Percentiles rank a stretch among this genome's conserved stretches.
These are phyloP conservation scores for Neofusicoccum ribis DNA, from an alignment of 2,329 filamentous ascomycete species.

Conservation along the genomic window DNA sequence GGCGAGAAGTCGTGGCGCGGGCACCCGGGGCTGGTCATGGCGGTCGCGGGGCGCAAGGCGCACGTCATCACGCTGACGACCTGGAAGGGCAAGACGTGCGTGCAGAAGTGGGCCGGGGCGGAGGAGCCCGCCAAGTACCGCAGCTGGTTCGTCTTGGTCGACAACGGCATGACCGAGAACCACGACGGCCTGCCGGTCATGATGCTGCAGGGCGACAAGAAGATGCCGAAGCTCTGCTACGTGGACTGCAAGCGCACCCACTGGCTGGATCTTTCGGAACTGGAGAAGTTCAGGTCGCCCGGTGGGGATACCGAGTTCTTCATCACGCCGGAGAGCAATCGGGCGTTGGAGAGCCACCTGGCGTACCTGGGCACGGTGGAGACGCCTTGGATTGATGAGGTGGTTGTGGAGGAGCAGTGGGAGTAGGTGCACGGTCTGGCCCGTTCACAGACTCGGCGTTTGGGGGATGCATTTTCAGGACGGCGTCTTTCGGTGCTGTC, in stretches of 20 bases:
- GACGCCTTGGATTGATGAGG: background rate
- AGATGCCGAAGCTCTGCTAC: background rate
- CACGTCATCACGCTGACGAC: constrained; percentile 10
- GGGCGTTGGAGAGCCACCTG: background rate
- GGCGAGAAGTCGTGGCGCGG: background rate
- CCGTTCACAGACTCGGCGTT: no score
- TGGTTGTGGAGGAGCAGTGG: background rate
- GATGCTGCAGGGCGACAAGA: background rate
- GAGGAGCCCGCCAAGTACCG: background rate
- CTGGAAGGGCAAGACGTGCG: background rate
- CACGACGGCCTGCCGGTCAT: constrained; percentile 2
- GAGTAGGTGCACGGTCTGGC: no score
- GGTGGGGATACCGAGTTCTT: background rate
- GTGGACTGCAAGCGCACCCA: constrained; percentile 5
- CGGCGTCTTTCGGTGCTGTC: no score
- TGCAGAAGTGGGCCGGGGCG: background rate
- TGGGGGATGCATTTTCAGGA: no score
- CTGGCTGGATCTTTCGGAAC: background rate
- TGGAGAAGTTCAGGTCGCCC: background rate
- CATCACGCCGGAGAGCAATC: background rate
- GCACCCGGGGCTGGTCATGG: background rate
- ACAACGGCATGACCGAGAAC: background rate
- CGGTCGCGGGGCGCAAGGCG: background rate
- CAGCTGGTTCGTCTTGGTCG: background rate
- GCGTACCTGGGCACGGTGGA: background rate